Conservation (phyloP, 2,329 filamentous ascomycete genomes). For the Alternaria triticina region DNA sequence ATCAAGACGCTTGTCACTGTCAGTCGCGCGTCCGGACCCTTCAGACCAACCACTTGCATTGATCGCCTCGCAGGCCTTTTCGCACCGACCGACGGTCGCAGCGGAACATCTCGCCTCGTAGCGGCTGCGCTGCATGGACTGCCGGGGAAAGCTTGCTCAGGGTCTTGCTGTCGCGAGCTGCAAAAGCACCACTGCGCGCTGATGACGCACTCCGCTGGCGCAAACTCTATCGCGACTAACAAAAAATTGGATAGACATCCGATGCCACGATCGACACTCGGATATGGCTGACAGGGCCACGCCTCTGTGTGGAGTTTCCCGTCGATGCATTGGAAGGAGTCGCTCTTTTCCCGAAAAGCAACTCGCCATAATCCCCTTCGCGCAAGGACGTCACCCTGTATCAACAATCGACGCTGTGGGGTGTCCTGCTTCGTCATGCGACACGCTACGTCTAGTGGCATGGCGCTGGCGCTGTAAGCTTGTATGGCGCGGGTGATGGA, state of each 20-base stretch:
- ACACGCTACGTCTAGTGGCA: constrained; percentile 24
- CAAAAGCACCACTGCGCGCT: constrained; percentile 8
- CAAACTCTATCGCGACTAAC: constrained; percentile 14
- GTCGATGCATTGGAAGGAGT: constrained; percentile 10
- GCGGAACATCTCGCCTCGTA: constrained; percentile 19
- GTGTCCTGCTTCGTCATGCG: constrained; percentile 24
- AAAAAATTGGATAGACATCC: constrained; percentile 18
- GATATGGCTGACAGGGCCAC: constrained; percentile 40
- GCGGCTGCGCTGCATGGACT: constrained; percentile 14
- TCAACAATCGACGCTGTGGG: constrained; percentile 17
- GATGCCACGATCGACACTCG: constrained; percentile 42
- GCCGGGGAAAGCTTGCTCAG: constrained; percentile 26
- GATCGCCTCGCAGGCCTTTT: constrained; percentile 21
- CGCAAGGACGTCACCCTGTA: constrained; percentile 19
- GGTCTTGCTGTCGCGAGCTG: constrained; percentile 15
- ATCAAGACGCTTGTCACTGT: constrained; percentile 38
- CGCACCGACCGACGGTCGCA: constrained; percentile 22
- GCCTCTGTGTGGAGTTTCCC: constrained; percentile 21
- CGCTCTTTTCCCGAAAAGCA: constrained; percentile 9
- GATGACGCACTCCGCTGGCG: constrained; percentile 15
- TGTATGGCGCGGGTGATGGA: constrained; percentile 28
- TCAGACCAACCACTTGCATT: constrained; percentile 27
- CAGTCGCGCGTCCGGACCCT: constrained; percentile 39
- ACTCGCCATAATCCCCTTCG: constrained; percentile 17
- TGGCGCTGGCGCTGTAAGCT: constrained; percentile 23